Percentiles rank a stretch among this genome's conserved stretches.
These are phyloP conservation scores for Parastagonospora nodorum DNA, from an alignment of 2,329 filamentous ascomycete genomes.

Conservation along the genomic window DNA sequence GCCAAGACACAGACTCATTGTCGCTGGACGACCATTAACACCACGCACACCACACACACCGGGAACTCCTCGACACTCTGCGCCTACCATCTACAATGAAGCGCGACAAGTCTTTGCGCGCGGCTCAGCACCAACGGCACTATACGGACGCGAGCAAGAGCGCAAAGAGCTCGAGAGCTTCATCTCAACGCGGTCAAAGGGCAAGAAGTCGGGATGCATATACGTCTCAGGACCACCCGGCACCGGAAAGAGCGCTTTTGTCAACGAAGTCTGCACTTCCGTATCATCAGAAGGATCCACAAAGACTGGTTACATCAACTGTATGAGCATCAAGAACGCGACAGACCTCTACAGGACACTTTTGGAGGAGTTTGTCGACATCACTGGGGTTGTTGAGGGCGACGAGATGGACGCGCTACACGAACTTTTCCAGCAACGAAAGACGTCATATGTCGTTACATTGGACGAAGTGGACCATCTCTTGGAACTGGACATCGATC, in stretches of 20 bases:
- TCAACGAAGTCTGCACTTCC: slow-evolving; percentile 75
- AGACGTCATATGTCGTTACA: slow-evolving; percentile 74
- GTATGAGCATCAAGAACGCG: slow-evolving; percentile 92
- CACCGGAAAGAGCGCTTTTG: slow-evolving; percentile 94
- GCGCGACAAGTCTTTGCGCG: slow-evolving; percentile 87
- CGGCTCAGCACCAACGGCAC: slow-evolving; percentile 72
- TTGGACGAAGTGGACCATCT: slow-evolving; percentile 96
- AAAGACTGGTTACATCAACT: slow-evolving; percentile 84
- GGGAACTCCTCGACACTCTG: slow-evolving; percentile 66
- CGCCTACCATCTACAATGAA: slow-evolving; percentile 80
- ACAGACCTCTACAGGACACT: slow-evolving; percentile 83
- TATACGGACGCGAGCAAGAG: slow-evolving; percentile 78
- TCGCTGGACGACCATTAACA: slow-evolving; percentile 74
- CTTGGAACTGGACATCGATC: slow-evolving; percentile 83
- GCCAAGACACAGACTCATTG: slow-evolving; percentile 81
- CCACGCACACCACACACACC: slow-evolving; percentile 80
- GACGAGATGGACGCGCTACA: slow-evolving; percentile 72
- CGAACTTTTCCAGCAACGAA: slow-evolving; percentile 69
- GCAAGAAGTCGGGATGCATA: slow-evolving; percentile 74
- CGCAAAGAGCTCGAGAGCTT: slow-evolving; percentile 70
- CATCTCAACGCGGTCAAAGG: slow-evolving; percentile 65
- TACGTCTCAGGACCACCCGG: slow-evolving; percentile 96
- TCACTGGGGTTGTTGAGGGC: slow-evolving; percentile 64
- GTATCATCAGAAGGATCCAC: slow-evolving; percentile 59
- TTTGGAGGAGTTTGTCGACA: slow-evolving; percentile 69